Conservation (phyloP, 2,329 filamentous ascomycete genomes). For the Coniochaeta prunicola region DNA sequence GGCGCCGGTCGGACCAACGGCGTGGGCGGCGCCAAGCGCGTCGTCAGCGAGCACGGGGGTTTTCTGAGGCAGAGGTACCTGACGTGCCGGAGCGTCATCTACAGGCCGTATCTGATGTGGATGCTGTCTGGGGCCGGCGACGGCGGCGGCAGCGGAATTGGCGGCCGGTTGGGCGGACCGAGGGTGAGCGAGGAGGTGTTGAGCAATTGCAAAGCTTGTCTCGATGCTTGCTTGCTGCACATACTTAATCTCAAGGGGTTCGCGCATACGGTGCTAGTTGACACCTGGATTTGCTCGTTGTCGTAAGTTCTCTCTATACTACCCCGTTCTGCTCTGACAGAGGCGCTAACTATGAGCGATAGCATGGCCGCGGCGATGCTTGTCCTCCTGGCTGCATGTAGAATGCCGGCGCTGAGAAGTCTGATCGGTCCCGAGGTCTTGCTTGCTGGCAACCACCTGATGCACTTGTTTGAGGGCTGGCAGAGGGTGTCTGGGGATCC, state of each 20-base stretch:
- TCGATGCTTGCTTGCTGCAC: constrained; percentile 40
- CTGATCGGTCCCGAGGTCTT: constrained; percentile 31
- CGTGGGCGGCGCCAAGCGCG: constrained; percentile 9
- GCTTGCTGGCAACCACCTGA: constrained; percentile 32
- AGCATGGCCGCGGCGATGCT: constrained; percentile 44
- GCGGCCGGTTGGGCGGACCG: constrained; percentile 3
- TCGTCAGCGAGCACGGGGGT: constrained; percentile 32
- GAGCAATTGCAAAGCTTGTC: constrained; percentile 33
- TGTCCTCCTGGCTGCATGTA: constrained; percentile 36
- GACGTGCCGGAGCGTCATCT: constrained; percentile 44
- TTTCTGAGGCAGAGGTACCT: constrained; percentile 44
- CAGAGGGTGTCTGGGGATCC: constrained; percentile 28
- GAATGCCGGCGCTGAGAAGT: constrained; percentile 26
- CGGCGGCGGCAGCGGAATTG: constrained; percentile 14
- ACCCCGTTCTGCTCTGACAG: background rate
- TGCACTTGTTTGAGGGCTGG: constrained; percentile 32
- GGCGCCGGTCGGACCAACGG: constrained; percentile 12
- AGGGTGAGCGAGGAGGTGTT: constrained; percentile 24
- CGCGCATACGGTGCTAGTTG: constrained; percentile 42
- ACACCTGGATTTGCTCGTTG: constrained; percentile 47
- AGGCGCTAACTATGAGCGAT: background rate
- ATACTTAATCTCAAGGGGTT: constrained; percentile 40
- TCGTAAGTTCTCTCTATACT: constrained; percentile 29
- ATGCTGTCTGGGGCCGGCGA: constrained; percentile 31
- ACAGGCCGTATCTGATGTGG: constrained; percentile 44